Conservation (phyloP, 2,329 filamentous ascomycete genomes). For the Metarhizium anisopliae region DNA sequence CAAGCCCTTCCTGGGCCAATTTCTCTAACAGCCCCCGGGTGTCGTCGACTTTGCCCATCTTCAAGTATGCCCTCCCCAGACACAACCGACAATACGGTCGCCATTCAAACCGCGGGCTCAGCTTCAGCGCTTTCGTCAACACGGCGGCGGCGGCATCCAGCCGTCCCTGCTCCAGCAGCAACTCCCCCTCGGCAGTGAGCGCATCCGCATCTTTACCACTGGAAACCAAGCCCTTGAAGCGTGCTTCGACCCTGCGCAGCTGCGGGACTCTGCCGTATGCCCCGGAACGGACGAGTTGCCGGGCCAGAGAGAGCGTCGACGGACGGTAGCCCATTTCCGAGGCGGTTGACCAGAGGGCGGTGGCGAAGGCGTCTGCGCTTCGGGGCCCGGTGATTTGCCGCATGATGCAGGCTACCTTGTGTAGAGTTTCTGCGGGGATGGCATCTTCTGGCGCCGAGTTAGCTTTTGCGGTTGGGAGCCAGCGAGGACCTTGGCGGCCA, state of each 20-base stretch:
- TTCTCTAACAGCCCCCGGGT: conserved; percentile 15
- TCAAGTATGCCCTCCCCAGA: conserved; percentile 16
- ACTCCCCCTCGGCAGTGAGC: conserved; percentile 23
- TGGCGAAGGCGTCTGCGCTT: conserved; percentile 10
- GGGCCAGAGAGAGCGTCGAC: conserved; percentile 21
- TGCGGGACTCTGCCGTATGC: conserved; percentile 11
- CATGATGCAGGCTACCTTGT: conserved; percentile 21
- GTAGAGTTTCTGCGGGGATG: conserved; percentile 12
- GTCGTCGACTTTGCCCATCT: conserved; percentile 13
- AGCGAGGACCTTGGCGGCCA: not conserved
- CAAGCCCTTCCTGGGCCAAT: conserved; percentile 12
- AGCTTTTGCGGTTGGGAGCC: not conserved
- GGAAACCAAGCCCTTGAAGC: conserved; percentile 21
- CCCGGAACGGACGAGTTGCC: conserved; percentile 12
- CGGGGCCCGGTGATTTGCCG: conserved; percentile 7
- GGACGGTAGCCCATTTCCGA: conserved; percentile 19
- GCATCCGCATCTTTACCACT: conserved; percentile 24
- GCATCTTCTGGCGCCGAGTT: conserved; percentile 9
- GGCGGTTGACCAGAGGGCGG: conserved; percentile 22
- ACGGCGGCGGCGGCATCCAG: conserved; percentile 13
- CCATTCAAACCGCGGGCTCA: conserved; percentile 17
- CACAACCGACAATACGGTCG: conserved; percentile 15
- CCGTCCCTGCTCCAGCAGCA: conserved; percentile 15
- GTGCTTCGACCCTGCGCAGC: conserved; percentile 14
- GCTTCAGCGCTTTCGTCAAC: conserved; percentile 16